Percentiles rank a stretch among this genome's conserved stretches.
phyloP scores from a whole-genome alignment of 106 monocot species.

The Dendrobium huoshanense region DNA sequence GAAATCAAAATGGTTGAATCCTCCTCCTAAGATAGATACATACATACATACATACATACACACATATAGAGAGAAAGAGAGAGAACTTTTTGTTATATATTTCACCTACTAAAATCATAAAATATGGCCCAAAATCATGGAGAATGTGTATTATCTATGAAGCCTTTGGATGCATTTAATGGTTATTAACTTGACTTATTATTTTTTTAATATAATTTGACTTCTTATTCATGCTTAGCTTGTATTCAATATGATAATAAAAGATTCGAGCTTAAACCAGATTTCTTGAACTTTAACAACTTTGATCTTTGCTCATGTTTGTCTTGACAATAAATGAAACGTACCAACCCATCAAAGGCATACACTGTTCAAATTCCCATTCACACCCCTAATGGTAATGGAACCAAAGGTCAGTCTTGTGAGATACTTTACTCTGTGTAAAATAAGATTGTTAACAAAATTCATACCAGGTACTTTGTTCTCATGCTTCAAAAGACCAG shows the following conservation, averaged over 20 bases:
- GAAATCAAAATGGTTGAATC: neutral
- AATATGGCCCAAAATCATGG: neutral
- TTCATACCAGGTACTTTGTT: neutral
- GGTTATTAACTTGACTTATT: too few relatives aligned
- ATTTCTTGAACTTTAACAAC: neutral
- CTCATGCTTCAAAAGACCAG: neutral
- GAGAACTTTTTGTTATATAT: too few relatives aligned
- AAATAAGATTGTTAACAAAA: neutral
- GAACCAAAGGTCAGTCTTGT: neutral
- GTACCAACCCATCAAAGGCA: neutral
- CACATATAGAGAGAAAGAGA: too few relatives aligned
- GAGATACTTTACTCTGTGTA: neutral
- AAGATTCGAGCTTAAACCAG: neutral
- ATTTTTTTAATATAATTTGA: neutral
- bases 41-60: neutral
- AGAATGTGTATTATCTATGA: neutral
- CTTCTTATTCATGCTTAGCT: neutral
- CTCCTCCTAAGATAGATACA: too few relatives aligned
- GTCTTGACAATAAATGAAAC: neutral
- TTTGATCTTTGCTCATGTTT: neutral
- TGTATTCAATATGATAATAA: neutral
- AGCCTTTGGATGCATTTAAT: neutral
- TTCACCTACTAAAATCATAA: neutral
- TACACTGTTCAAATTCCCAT: neutral
- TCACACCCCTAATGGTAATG: neutral